These are phyloP conservation scores for Mucor piriformis DNA, from an alignment of 371 early-diverging fungal species.

Conservation along the genomic window DNA sequence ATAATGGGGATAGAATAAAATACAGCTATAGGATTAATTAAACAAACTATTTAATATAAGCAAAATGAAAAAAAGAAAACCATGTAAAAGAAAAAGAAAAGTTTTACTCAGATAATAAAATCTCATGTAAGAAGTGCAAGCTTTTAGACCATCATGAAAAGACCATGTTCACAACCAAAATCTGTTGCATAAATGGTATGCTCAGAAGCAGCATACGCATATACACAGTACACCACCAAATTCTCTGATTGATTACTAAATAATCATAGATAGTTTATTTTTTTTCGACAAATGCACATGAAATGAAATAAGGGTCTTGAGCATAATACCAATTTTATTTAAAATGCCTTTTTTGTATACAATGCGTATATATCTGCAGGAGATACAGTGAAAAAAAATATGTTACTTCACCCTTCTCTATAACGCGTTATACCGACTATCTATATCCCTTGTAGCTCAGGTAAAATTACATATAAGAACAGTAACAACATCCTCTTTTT, in stretches of 20 bases:
- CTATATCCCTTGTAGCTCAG: background rate
- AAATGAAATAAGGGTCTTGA: background rate
- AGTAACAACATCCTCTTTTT: background rate
- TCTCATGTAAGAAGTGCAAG: no score
- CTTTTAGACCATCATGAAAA: no score
- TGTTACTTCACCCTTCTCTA: background rate
- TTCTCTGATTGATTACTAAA: background rate
- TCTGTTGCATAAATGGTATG: background rate
- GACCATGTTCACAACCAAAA: background rate
- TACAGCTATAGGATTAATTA: no score
- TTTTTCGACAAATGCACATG: background rate
- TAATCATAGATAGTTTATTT: no score
- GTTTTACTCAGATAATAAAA: no score
- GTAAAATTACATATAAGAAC: background rate
- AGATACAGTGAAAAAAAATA: background rate
- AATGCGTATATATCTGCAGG: constrained; percentile 1
- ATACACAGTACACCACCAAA: background rate
- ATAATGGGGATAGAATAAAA: no score
- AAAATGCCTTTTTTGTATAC: background rate
- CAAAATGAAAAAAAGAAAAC: no score
- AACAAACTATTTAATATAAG: no score
- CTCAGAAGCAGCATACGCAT: background rate
- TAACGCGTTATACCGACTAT: no score
- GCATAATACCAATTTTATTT: background rate
- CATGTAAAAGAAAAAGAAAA: no score